Conservation (phyloP, 2,329 filamentous ascomycete genomes). For the Thelonectria blattea region DNA sequence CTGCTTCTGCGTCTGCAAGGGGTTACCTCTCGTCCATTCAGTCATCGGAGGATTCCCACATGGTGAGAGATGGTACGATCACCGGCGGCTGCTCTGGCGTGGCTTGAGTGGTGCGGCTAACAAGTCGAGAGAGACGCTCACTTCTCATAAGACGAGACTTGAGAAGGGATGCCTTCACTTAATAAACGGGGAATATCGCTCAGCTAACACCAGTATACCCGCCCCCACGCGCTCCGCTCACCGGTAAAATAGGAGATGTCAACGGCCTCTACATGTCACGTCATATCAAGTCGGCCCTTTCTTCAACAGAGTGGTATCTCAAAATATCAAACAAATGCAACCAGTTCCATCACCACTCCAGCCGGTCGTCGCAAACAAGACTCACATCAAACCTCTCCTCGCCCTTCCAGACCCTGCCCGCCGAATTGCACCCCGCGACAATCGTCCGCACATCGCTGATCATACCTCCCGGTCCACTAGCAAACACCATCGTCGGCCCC, state of each 20-base stretch:
- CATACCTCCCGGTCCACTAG: conserved; percentile 66
- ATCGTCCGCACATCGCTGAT: conserved; percentile 61
- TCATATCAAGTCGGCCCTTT: not conserved
- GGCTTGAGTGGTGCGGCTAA: conserved; percentile 33
- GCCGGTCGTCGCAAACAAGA: conserved; percentile 65
- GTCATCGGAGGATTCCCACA: not conserved
- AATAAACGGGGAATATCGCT: not conserved
- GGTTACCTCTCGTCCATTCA: not conserved
- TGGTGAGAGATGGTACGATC: conserved; percentile 2
- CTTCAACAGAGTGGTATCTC: conserved; percentile 33
- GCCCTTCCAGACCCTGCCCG: conserved; percentile 61
- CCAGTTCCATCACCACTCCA: conserved; percentile 52
- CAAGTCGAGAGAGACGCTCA: not conserved
- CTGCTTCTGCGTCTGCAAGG: not conserved
- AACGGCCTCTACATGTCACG: not conserved
- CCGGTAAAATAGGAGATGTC: no score
- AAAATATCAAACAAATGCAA: conserved; percentile 11
- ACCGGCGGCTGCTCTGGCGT: not conserved
- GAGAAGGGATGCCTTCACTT: no score
- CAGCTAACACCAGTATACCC: no score
- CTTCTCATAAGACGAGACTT: no score
- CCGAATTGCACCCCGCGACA: conserved; percentile 61
- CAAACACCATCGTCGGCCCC: conserved; percentile 62
- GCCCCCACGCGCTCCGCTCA: no score
- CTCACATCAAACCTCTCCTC: conserved; percentile 61